These are phyloP conservation scores for Marasmius tenuissimus DNA, from an alignment of 1,284 basidiomycete genomes.

Conservation along the genomic window DNA sequence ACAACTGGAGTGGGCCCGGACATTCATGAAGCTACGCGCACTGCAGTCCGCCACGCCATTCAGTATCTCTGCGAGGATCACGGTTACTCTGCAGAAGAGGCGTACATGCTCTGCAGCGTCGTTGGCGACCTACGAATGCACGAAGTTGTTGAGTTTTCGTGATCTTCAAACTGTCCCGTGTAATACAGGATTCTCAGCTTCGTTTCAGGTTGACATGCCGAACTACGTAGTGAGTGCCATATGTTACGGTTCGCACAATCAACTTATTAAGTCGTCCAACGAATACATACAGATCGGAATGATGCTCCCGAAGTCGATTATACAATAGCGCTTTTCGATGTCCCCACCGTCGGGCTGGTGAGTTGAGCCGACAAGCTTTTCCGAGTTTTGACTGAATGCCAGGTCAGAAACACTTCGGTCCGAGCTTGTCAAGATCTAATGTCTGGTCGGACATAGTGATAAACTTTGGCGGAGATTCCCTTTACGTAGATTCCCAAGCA, in stretches of 20 bases:
- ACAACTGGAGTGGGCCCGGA: slow-evolving; percentile 59
- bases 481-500: too few species aligned
- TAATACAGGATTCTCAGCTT: neutral
- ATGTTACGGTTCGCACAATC: neutral
- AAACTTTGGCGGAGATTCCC: too few species aligned
- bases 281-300: slow-evolving; percentile 39
- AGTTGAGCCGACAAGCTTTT: too few species aligned
- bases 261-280: neutral
- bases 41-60: slow-evolving; percentile 60
- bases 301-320: slow-evolving; percentile 47
- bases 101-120: slow-evolving; percentile 65
- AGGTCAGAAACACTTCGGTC: too few species aligned
- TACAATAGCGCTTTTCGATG: slow-evolving; percentile 7
- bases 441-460: too few species aligned
- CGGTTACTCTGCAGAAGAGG: slow-evolving; percentile 40
- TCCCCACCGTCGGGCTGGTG: too few species aligned
- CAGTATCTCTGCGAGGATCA: slow-evolving; percentile 44
- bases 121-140: slow-evolving; percentile 59
- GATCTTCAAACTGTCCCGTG: neutral
- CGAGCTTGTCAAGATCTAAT: too few species aligned
- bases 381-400: too few species aligned
- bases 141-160: slow-evolving; percentile 50
- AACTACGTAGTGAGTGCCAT: slow-evolving; percentile 55
- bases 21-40: slow-evolving; percentile 51
- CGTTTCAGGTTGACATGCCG: slow-evolving; percentile 60